Evolutionary conservation across 305 asterid species (phyloP).

Genomic region (Fraxinus xanthoxyloides): DNA sequence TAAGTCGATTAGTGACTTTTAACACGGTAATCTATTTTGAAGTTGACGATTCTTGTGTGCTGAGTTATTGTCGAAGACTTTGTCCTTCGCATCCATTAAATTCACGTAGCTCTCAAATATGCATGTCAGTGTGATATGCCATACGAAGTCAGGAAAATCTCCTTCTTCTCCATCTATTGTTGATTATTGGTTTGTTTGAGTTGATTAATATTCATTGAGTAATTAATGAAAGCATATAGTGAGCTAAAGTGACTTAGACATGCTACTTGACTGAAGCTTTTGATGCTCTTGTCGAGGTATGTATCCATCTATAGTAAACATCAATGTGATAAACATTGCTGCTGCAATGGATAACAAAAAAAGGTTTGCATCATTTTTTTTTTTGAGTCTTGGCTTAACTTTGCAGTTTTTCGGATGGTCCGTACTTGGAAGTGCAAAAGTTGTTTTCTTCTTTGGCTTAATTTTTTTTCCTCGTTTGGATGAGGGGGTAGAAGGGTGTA

Average conservation of each 20-base stretch:
- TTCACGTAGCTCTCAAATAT: constrained; percentile 9
- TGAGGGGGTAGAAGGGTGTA: not conserved
- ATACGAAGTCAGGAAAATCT: not conserved
- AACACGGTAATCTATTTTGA: constrained; percentile 57
- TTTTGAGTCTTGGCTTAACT: not conserved
- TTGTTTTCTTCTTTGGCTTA: not conserved
- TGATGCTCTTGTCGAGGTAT: not conserved
- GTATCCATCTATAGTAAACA: not conserved
- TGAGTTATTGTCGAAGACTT: constrained; percentile 34
- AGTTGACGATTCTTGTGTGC: constrained; percentile 30
- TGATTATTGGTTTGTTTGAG: not conserved
- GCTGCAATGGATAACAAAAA: not conserved
- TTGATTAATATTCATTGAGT: not conserved
- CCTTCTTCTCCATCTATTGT: not conserved
- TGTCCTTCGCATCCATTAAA: constrained; percentile 6
- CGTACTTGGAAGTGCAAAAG: not conserved
- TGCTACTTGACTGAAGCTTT: not conserved
- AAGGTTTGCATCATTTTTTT: not conserved
- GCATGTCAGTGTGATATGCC: not conserved
- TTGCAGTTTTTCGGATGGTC: not conserved
- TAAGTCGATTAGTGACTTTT: constrained; percentile 75
- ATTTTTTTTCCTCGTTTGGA: not conserved
- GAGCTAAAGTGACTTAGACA: not conserved
- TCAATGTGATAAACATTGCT: not conserved
- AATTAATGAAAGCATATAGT: not conserved